phyloP scores from a whole-genome alignment of 2,329 filamentous ascomycete species.

The Diaporthe sp. region DNA sequence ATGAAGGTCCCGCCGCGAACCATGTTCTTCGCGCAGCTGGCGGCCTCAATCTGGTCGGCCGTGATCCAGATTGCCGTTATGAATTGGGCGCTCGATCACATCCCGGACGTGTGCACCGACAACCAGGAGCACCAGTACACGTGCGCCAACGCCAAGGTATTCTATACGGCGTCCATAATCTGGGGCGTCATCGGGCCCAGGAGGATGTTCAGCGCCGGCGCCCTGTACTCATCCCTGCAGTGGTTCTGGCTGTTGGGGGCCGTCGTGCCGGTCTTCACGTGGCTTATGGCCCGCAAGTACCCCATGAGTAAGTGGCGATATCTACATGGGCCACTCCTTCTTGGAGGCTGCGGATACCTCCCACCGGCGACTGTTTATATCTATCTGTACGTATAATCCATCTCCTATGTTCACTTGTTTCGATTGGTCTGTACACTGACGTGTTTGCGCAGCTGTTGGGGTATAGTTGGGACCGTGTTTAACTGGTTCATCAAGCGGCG shows the following conservation, averaged over 20 bases:
- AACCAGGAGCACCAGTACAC: constrained; percentile 66
- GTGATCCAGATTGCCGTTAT: constrained; percentile 72
- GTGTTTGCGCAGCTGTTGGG: constrained; percentile 63
- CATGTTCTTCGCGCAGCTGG: constrained; percentile 69
- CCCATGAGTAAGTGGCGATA: constrained; percentile 72
- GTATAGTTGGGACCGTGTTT: constrained; percentile 73
- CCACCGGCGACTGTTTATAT: constrained; percentile 78
- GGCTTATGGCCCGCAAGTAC: constrained; percentile 69
- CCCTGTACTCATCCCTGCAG: constrained; percentile 72
- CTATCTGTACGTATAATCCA: constrained; percentile 59
- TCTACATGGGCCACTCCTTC: constrained; percentile 75
- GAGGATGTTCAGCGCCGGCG: constrained; percentile 73
- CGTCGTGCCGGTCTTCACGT: constrained; percentile 71
- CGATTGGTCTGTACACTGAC: background rate
- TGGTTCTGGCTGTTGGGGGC: constrained; percentile 79
- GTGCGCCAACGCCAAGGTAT: constrained; percentile 64
- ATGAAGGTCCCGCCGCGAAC: constrained; percentile 73
- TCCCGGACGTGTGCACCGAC: constrained; percentile 69
- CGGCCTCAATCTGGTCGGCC: constrained; percentile 70
- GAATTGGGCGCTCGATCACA: constrained; percentile 73
- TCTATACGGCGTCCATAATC: constrained; percentile 76
- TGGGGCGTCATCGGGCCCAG: constrained; percentile 79
- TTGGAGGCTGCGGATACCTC: constrained; percentile 70
- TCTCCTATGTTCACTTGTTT: background rate
- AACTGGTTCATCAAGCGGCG: constrained; percentile 74